A percentile compares a stretch with the other conserved stretches of the same genome.
These are phyloP conservation scores for Microdochium trichocladiopsis DNA, from an alignment of 2,329 filamentous ascomycete species.

Conservation along the genomic window DNA sequence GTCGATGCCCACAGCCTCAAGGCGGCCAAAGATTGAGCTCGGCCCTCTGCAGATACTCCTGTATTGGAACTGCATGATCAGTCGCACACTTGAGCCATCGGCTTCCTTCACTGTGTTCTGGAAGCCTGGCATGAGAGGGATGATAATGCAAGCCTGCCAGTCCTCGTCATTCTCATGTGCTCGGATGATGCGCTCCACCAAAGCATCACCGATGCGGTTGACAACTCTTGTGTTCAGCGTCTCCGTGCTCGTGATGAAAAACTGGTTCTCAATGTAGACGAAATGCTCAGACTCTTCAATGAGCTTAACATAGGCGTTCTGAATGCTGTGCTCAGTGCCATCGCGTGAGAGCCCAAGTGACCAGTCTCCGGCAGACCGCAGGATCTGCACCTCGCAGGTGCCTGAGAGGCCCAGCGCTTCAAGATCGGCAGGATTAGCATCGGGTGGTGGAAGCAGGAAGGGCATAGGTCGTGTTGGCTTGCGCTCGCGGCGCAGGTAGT, in stretches of 20 bases:
- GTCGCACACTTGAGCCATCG: slow-evolving; percentile 85
- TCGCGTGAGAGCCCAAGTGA: slow-evolving; percentile 71
- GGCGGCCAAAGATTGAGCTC: slow-evolving; percentile 81
- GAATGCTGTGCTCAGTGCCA: slow-evolving; percentile 87
- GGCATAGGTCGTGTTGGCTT: slow-evolving; percentile 91
- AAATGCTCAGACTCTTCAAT: slow-evolving; percentile 96
- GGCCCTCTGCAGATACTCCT: slow-evolving; percentile 92
- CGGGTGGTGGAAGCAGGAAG: slow-evolving; percentile 86
- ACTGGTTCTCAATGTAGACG: slow-evolving; percentile 98
- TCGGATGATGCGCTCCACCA: slow-evolving; percentile 84
- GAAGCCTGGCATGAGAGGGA: slow-evolving; percentile 97
- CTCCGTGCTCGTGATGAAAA: slow-evolving; percentile 91
- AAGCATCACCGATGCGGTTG: slow-evolving; percentile 89
- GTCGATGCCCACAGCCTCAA: slow-evolving; percentile 74
- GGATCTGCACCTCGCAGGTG: slow-evolving; percentile 92
- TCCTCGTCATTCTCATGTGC: slow-evolving; percentile 78
- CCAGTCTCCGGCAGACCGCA: slow-evolving; percentile 86
- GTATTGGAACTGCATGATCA: slow-evolving; percentile 97
- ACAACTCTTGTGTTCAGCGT: slow-evolving; percentile 81
- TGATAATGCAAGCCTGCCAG: slow-evolving; percentile 85
- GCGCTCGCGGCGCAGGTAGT: slow-evolving; percentile 86
- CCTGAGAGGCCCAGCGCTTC: slow-evolving; percentile 83
- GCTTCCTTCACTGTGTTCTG: slow-evolving; percentile 93
- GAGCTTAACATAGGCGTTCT: slow-evolving; percentile 89
- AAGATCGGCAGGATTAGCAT: slow-evolving; percentile 80